Percentiles rank a stretch among this genome's conserved stretches.
phyloP scores from a whole-genome alignment of 1,284 basidiomycete species.

The Cutaneotrichosporon sp. region DNA sequence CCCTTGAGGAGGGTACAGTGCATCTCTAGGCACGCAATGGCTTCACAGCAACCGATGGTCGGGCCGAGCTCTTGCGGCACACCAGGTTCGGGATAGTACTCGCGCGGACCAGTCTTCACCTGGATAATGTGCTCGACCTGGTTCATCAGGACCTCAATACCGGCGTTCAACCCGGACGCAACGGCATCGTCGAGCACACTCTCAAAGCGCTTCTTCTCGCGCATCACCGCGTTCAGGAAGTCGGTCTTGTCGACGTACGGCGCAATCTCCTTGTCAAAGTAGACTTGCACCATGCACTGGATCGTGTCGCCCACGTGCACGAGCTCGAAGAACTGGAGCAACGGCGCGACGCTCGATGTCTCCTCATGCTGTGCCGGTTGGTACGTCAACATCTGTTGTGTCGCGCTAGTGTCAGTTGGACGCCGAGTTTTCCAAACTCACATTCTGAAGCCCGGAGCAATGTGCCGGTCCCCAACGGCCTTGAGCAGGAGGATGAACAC shows the following conservation, averaged over 20 bases:
- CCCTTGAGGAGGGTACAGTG: constrained; percentile 89
- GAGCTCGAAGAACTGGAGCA: constrained; percentile 95
- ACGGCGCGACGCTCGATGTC: constrained; percentile 76
- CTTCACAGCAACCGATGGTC: constrained; percentile 79
- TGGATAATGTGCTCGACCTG: constrained; percentile 93
- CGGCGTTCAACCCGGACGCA: constrained; percentile 86
- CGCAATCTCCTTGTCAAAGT: constrained; percentile 92
- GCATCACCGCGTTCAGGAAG: constrained; percentile 87
- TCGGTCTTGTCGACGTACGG: constrained; percentile 86
- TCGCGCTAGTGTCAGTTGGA: constrained; percentile 61
- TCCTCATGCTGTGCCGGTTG: constrained; percentile 78
- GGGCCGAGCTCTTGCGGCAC: constrained; percentile 72
- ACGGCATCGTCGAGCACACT: constrained; percentile 87
- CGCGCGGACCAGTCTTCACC: constrained; percentile 75
- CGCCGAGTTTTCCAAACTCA: constrained; percentile 54
- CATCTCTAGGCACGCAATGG: constrained; percentile 78
- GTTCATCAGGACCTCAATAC: constrained; percentile 93
- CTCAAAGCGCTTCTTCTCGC: constrained; percentile 96
- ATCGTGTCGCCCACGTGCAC: constrained; percentile 97
- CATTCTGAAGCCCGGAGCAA: constrained; percentile 79
- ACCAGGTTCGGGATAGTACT: constrained; percentile 85
- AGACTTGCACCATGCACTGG: constrained; percentile 94
- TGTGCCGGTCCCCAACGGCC: constrained; percentile 73
- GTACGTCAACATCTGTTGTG: constrained; percentile 80
- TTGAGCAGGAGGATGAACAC: constrained; percentile 81